These are phyloP conservation scores for Abrus pulchellus DNA, from an alignment of 306 rosid species.

Conservation along the genomic window DNA sequence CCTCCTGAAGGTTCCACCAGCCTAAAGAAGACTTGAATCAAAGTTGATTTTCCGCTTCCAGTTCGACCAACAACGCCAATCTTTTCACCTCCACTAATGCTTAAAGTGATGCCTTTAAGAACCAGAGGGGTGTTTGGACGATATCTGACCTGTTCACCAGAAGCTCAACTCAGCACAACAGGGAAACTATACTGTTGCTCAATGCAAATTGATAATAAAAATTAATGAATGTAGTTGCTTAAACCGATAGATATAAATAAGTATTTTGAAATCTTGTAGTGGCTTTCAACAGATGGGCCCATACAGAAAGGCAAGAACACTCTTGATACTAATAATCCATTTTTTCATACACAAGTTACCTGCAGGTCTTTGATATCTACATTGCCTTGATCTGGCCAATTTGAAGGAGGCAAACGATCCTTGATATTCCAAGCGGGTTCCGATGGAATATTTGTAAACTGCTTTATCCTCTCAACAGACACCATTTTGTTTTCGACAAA, in stretches of 20 bases:
- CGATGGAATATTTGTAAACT: slow-evolving; percentile 70
- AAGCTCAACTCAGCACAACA: slow-evolving; percentile 16
- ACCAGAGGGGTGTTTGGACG: slow-evolving; percentile 81
- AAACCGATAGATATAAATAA: neutral
- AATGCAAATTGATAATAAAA: neutral
- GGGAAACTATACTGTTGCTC: neutral
- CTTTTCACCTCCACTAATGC: slow-evolving; percentile 79
- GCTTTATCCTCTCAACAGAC: slow-evolving; percentile 81
- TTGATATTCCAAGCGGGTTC: slow-evolving; percentile 71
- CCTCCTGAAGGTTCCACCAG: slow-evolving; percentile 87
- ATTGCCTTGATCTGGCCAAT: slow-evolving; percentile 79
- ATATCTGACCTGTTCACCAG: slow-evolving; percentile 70
- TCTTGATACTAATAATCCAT: too few relatives aligned
- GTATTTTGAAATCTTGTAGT: neutral
- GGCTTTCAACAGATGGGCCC: too few relatives aligned
- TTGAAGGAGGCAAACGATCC: slow-evolving; percentile 68
- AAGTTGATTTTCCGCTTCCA: slow-evolving; percentile 84
- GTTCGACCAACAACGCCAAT: slow-evolving; percentile 88
- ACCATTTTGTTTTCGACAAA: slow-evolving; percentile 81
- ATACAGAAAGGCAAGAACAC: too few relatives aligned
- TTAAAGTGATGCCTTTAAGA: slow-evolving; percentile 74
- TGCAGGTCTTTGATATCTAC: slow-evolving; percentile 69
- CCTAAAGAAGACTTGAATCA: slow-evolving; percentile 82
- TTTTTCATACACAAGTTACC: slow-evolving; percentile 44
- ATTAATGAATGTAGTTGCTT: neutral